phyloP scores from a whole-genome alignment of 495 filamentous ascomycete genomes.

The Penicillium antarcticum region DNA sequence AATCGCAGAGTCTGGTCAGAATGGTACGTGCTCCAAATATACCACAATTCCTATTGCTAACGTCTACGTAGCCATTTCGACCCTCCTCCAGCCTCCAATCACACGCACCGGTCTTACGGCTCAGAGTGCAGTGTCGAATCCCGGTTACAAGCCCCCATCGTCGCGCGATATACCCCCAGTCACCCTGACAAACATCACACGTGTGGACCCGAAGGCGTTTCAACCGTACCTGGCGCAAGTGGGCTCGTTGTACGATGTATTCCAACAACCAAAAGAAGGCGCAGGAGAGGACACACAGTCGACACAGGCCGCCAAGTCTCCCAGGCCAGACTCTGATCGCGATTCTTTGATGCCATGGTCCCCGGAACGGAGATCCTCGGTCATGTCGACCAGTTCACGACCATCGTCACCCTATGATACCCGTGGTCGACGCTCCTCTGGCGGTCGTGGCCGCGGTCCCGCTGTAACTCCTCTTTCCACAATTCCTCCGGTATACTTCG shows the following conservation, averaged over 20 bases:
- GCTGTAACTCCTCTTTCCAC: constrained; percentile 83
- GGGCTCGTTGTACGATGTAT: constrained; percentile 75
- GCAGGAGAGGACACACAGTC: constrained; percentile 51
- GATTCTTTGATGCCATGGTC: constrained; percentile 36
- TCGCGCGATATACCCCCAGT: constrained; percentile 93
- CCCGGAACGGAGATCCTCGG: constrained; percentile 36
- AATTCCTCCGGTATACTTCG: constrained; percentile 91
- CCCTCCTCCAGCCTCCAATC: constrained; percentile 84
- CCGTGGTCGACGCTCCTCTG: constrained; percentile 33
- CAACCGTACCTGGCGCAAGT: constrained; percentile 80
- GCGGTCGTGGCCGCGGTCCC: constrained; percentile 42
- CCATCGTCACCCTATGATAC: constrained; percentile 40
- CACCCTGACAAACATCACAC: constrained; percentile 82
- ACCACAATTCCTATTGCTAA: neutral
- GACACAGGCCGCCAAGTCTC: constrained; percentile 28
- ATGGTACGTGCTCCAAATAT: constrained; percentile 50
- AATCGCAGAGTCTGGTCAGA: constrained; percentile 74
- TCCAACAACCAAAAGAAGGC: constrained; percentile 69
- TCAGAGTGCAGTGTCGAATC: constrained; percentile 62
- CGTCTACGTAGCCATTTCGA: constrained; percentile 71
- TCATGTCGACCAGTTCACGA: constrained; percentile 35
- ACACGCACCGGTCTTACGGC: constrained; percentile 81
- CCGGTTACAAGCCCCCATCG: constrained; percentile 78
- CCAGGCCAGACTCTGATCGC: constrained; percentile 30
- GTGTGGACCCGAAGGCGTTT: constrained; percentile 76